Conservation (phyloP, 345 rosid genomes). For the Zanthoxylum bungeanum region DNA sequence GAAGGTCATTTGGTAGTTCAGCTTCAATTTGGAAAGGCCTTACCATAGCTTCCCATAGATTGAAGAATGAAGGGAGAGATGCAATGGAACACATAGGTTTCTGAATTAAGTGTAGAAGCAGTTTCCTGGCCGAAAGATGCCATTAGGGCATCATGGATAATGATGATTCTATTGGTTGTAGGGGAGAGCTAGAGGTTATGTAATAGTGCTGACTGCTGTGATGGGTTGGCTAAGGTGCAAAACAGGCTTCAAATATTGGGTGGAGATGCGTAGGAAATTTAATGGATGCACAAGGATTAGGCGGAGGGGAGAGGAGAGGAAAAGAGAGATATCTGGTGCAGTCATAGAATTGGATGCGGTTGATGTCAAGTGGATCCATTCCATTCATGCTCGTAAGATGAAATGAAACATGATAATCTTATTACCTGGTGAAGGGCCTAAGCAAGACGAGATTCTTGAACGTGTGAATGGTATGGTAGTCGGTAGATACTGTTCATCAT, state of each 20-base stretch:
- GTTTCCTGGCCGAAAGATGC: constrained; percentile 20
- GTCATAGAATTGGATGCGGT: constrained; percentile 18
- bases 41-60: neutral
- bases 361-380: neutral
- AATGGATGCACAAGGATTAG: constrained; percentile 17
- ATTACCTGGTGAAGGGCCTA: constrained; percentile 26
- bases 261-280: constrained; percentile 21
- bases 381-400: constrained; percentile 12
- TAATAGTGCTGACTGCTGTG: constrained; percentile 5
- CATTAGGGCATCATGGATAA: constrained; percentile 20
- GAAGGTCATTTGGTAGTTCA: neutral
- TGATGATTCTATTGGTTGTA: neutral
- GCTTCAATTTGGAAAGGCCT: constrained; percentile 2
- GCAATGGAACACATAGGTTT: constrained; percentile 13
- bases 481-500: too few species aligned
- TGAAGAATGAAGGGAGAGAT: constrained; percentile 14
- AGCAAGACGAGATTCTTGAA: too few species aligned
- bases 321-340: constrained; percentile 2
- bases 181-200: constrained; percentile 4
- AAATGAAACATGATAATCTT: constrained; percentile 16
- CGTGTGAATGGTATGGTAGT: too few species aligned
- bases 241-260: constrained; percentile 1
- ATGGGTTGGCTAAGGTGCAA: constrained; percentile 17
- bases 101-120: neutral
- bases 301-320: constrained; percentile 21